Conservation (phyloP, 495 filamentous ascomycete genomes). For the Zalerion maritima region DNA sequence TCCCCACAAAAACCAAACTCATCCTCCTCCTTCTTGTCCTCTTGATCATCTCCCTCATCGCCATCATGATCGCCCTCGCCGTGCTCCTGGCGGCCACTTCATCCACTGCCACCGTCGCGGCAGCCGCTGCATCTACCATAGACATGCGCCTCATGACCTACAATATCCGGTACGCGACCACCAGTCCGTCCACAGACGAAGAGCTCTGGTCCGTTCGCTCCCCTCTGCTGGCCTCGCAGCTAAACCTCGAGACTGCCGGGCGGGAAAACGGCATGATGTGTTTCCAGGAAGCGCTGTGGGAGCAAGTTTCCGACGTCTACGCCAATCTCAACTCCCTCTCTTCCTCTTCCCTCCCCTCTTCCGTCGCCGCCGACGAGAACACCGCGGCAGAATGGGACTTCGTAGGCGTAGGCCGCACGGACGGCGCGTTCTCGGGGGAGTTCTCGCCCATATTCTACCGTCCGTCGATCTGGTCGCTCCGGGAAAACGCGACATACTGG, state of each 20-base stretch:
- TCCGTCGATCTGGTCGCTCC: slow-evolving; percentile 32
- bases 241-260: slow-evolving; percentile 40
- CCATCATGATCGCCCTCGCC: too few relatives aligned
- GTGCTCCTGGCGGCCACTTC: too few relatives aligned
- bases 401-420: slow-evolving; percentile 67
- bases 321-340: slow-evolving; percentile 13
- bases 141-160: slow-evolving; percentile 68
- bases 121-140: too few relatives aligned
- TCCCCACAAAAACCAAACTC: too few relatives aligned
- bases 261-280: slow-evolving; percentile 47
- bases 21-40: too few relatives aligned
- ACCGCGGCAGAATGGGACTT: slow-evolving; percentile 51
- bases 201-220: slow-evolving; percentile 55
- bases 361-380: too few relatives aligned
- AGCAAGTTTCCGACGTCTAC: too few relatives aligned
- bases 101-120: too few relatives aligned
- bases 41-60: too few relatives aligned
- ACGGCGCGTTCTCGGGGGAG: slow-evolving; percentile 58
- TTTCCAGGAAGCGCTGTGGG: slow-evolving; percentile 80
- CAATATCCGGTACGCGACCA: slow-evolving; percentile 72
- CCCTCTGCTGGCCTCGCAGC: slow-evolving; percentile 47
- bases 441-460: slow-evolving; percentile 73
- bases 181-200: slow-evolving; percentile 47
- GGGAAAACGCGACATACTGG: slow-evolving; percentile 24
- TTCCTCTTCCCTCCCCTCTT: too few relatives aligned